These are phyloP conservation scores for Microthlaspi erraticum DNA, from an alignment of 345 rosid species.

Conservation along the genomic window DNA sequence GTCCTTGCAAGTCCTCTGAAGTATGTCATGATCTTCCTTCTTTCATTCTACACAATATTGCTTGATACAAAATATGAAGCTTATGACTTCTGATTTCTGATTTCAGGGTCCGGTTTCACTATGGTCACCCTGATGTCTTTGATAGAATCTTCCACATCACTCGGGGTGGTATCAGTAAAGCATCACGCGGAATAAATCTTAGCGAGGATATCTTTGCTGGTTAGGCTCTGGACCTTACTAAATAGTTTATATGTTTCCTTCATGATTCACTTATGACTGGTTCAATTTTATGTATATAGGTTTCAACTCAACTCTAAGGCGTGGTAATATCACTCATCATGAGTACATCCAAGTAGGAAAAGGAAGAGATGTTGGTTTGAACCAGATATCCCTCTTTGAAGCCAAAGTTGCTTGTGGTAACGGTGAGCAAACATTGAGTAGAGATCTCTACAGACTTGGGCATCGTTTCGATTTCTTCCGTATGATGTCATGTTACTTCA, in stretches of 20 bases:
- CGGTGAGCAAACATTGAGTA: constrained; percentile 92
- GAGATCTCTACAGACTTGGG: constrained; percentile 92
- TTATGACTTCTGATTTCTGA: constrained; percentile 28
- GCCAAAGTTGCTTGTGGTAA: constrained; percentile 99
- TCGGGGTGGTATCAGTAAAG: constrained; percentile 98
- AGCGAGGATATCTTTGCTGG: constrained; percentile 99
- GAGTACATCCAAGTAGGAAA: constrained; percentile 99
- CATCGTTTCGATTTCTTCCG: constrained; percentile 98
- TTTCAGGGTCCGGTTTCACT: constrained; percentile 93
- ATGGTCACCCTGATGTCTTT: constrained; percentile 96
- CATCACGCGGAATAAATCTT: constrained; percentile 90
- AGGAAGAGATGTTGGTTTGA: constrained; percentile 98
- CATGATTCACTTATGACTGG: constrained; percentile 21
- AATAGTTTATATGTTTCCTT: not conserved
- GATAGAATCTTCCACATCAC: constrained; percentile 95
- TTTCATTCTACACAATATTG: constrained; percentile 8
- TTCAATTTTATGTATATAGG: constrained; percentile 51
- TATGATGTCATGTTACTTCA: constrained; percentile 88
- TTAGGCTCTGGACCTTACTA: constrained; percentile 41
- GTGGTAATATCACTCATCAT: constrained; percentile 96
- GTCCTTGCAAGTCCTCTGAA: constrained; percentile 96
- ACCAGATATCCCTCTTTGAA: constrained; percentile 96
- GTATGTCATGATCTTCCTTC: constrained; percentile 51
- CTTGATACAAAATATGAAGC: constrained; percentile 17
- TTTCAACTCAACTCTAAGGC: constrained; percentile 89